These are phyloP conservation scores for Cordyceps cateniannulata DNA, from an alignment of 2,329 filamentous ascomycete species.

Conservation along the genomic window DNA sequence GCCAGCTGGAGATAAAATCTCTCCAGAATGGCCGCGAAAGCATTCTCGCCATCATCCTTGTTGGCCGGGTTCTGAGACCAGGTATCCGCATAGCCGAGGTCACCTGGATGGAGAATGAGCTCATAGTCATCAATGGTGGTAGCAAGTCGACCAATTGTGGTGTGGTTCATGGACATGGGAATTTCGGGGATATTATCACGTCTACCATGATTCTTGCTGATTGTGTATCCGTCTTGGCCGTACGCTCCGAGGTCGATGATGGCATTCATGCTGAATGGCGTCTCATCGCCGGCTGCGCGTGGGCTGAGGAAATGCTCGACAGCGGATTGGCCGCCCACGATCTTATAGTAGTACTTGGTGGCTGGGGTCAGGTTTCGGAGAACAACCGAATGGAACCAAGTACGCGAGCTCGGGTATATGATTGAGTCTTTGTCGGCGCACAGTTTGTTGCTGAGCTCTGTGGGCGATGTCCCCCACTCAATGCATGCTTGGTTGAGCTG, in stretches of 20 bases:
- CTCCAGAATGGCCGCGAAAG: conserved; percentile 49
- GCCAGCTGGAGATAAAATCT: conserved; percentile 39
- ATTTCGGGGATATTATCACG: conserved; percentile 42
- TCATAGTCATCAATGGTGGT: conserved; percentile 48
- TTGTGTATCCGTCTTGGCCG: conserved; percentile 25
- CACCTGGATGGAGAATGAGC: conserved; percentile 46
- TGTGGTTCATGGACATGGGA: conserved; percentile 48
- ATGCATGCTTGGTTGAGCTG: conserved; percentile 41
- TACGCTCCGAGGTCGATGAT: conserved; percentile 46
- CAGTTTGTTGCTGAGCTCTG: conserved; percentile 28
- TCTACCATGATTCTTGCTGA: conserved; percentile 35
- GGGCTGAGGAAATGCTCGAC: conserved; percentile 40
- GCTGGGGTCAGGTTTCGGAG: conserved; percentile 40
- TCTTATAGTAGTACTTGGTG: conserved; percentile 55
- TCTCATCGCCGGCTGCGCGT: conserved; percentile 42
- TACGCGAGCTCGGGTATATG: conserved; percentile 48
- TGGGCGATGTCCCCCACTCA: conserved; percentile 39
- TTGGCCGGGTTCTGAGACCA: conserved; percentile 44
- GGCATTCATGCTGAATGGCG: conserved; percentile 44
- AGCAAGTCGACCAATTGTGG: conserved; percentile 48
- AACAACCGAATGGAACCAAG: conserved; percentile 42
- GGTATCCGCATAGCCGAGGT: conserved; percentile 53
- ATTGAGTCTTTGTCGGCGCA: conserved; percentile 38
- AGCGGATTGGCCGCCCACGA: conserved; percentile 47
- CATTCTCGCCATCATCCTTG: conserved; percentile 39